Evolutionary conservation across 768 basidiomycete genomes (phyloP).

Genomic region (Mycena latifolia): DNA sequence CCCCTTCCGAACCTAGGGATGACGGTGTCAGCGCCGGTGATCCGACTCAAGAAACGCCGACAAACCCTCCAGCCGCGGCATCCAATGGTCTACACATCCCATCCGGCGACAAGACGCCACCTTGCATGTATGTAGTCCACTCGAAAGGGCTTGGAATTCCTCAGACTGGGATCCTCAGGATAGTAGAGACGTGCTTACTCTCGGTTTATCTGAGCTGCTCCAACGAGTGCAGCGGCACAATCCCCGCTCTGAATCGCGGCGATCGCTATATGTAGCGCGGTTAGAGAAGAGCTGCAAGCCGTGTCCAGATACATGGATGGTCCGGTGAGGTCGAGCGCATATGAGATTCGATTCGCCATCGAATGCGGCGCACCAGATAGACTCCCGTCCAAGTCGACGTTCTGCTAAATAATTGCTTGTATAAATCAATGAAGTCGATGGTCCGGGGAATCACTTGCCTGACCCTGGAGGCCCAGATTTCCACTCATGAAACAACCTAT

Average conservation of each 20-base stretch:
- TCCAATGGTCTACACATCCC: conserved; percentile 34
- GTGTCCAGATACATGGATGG: conserved; percentile 56
- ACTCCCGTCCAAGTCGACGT: conserved; percentile 25
- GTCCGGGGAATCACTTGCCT: conserved; percentile 4
- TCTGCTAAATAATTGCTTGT: not conserved
- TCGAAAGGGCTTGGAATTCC: conserved; percentile 2
- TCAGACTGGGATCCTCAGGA: too few relatives aligned
- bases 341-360: too few relatives aligned
- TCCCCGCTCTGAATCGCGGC: conserved; percentile 51
- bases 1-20: conserved; percentile 37
- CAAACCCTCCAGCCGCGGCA: conserved; percentile 5
- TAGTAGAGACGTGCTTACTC: conserved; percentile 11
- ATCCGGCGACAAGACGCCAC: conserved; percentile 20
- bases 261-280: conserved; percentile 54
- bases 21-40: not conserved
- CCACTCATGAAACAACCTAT: conserved; percentile 31
- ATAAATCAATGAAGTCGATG: not conserved
- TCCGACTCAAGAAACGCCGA: not conserved
- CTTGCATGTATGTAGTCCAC: conserved; percentile 15
- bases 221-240: conserved; percentile 53
- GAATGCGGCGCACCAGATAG: conserved; percentile 35
- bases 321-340: conserved; percentile 41
- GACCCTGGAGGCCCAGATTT: conserved; percentile 1
- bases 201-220: conserved; percentile 43
- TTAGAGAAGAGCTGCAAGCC: conserved; percentile 52